A percentile compares a stretch with the other conserved stretches of the same genome.
These are phyloP conservation scores for Thozetella sp. DNA, from an alignment of 495 filamentous ascomycete species.

Conservation along the genomic window DNA sequence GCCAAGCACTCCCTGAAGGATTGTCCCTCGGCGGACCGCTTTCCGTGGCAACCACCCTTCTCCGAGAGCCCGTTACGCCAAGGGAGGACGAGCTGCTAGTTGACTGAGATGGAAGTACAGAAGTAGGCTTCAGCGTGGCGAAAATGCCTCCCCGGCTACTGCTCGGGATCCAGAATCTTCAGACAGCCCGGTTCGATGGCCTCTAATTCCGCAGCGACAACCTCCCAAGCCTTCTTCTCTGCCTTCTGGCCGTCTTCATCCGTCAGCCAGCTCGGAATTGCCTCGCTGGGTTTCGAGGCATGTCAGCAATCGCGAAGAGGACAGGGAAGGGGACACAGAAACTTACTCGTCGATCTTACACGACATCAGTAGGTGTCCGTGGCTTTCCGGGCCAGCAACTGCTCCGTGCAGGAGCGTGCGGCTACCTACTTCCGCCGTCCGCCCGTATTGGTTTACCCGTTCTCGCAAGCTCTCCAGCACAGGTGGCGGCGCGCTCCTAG, in stretches of 20 bases:
- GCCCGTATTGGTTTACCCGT: slow-evolving; percentile 10
- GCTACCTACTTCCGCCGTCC: slow-evolving; percentile 40
- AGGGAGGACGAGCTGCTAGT: too few species aligned
- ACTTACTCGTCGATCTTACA: slow-evolving; percentile 2
- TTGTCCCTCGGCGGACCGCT: background rate
- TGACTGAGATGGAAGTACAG: too few species aligned
- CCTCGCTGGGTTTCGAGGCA: background rate
- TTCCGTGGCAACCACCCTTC: background rate
- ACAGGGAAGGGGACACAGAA: background rate
- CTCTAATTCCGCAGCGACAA: slow-evolving; percentile 13
- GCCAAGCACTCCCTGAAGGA: slow-evolving; percentile 5
- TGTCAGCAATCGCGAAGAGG: background rate
- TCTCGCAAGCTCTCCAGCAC: background rate
- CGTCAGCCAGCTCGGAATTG: slow-evolving; percentile 20
- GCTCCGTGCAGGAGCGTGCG: background rate
- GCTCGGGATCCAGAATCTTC: background rate
- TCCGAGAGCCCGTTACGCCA: background rate
- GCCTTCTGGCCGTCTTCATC: slow-evolving; percentile 19
- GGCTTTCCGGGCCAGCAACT: background rate
- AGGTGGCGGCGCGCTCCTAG: slow-evolving; percentile 14
- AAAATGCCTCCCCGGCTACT: too few species aligned
- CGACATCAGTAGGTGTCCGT: background rate
- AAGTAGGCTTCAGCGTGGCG: too few species aligned
- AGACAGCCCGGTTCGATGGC: slow-evolving; percentile 10
- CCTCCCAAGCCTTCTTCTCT: slow-evolving; percentile 24